Base-by-base conservation (phyloP, 148 eudicot species). In the Amaranthus cruentus region DNA sequence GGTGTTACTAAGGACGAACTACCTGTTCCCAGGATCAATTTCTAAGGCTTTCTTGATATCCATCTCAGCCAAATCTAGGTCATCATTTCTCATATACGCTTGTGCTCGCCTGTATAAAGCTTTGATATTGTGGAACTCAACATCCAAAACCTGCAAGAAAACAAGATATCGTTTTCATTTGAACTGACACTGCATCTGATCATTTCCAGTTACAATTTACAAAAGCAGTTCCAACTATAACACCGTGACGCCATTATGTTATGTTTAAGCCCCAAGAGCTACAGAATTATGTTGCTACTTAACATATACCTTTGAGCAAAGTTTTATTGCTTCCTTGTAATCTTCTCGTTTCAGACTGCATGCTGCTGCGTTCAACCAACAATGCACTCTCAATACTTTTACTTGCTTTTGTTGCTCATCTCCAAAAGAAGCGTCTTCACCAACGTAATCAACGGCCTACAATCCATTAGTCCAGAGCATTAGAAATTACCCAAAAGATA, bases 321-420 rank as follows among this genome's bases (percentile, higher is more conserved):
- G 71, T 73, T 74, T 80, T 66, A 85, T 83, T 72, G 83, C 88
- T 75, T 80, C 85, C 63, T 65, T 75, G 74, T 60, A 85, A 61
- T 87, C 75, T 28, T 81, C 78, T 68, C 82, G 80, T 78, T 85
- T 87, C 51, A 87, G 74, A 78, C 79, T 67, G 70, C 89, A 84
- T 38, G 94, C 91, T 57, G 94, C 91, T 67, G 80, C 81, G 75
- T 89, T 89, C 73, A 85, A 81, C 91, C 91, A 87, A 82, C 89
- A 87, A 14, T 86, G 82, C n/a, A 87, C 81, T 74, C 87, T 83
- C 78, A 89, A 80, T 12, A 88, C 76, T 62, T 89, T 85, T 46
- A 79, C 79, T 44, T 78, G 78, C 69, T 85, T 87, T 58, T 79
- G 75, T 63, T 80, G 85, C 68, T 83, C 80, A 61, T 83, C 85